These are phyloP conservation scores for Aureobasidium sp. DNA, from an alignment of 2,329 filamentous ascomycete genomes.

Conservation along the genomic window DNA sequence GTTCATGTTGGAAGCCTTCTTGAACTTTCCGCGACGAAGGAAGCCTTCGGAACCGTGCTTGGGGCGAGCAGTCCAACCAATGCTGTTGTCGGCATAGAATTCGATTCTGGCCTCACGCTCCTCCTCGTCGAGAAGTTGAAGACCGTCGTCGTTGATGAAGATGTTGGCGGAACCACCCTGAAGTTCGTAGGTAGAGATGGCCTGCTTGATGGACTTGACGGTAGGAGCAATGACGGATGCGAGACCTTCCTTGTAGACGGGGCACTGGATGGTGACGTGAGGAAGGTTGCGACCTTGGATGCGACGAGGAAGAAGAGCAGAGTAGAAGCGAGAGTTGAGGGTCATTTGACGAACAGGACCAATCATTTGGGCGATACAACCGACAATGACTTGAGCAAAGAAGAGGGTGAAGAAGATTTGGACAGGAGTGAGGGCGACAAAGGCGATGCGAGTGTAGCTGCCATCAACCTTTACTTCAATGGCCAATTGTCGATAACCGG, in stretches of 20 bases:
- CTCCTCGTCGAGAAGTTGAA: constrained; percentile 56
- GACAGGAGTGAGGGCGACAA: constrained; percentile 60
- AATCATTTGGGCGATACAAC: constrained; percentile 67
- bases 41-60: constrained; percentile 47
- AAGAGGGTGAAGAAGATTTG: constrained; percentile 78
- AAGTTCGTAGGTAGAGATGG: constrained; percentile 69
- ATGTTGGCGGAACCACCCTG: constrained; percentile 73
- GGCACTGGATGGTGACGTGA: constrained; percentile 71
- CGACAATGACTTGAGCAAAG: constrained; percentile 71
- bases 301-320: constrained; percentile 60
- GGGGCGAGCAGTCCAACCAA: constrained; percentile 45
- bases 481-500: constrained; percentile 62
- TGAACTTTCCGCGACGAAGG: constrained; percentile 57
- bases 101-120: constrained; percentile 39
- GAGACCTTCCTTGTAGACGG: constrained; percentile 81
- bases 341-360: constrained; percentile 68
- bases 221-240: constrained; percentile 68
- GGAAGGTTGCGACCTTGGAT: constrained; percentile 54
- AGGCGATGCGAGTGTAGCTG: constrained; percentile 55
- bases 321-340: constrained; percentile 76
- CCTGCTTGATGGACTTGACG: constrained; percentile 68
- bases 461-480: constrained; percentile 61
- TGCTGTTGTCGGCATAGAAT: constrained; percentile 45
- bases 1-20: constrained; percentile 68
- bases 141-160: constrained; percentile 66